Evolutionary conservation across 2,329 filamentous ascomycete species (phyloP), one percentile per base, ranked within the genome.

Genomic region (Lachnellula hyalina): DNA sequence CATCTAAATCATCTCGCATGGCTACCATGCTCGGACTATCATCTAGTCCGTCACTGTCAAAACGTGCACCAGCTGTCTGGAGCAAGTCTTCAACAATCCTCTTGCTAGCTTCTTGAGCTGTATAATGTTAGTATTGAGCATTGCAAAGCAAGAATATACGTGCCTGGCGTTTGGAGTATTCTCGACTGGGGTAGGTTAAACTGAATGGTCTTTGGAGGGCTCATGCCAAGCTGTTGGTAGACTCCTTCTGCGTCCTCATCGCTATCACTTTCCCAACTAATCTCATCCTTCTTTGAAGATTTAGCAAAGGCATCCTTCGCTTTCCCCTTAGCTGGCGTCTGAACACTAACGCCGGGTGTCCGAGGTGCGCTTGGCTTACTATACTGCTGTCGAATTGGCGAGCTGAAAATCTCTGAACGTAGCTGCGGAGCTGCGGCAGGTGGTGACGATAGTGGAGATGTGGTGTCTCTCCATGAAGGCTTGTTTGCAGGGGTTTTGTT

Each of bases 141-240:
- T n/a, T 42, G 28, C 14, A 46, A 25, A 15, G 2, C 5, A 14
- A 17, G 25, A 36, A 11, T 2, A 19, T 45, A 67, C 82, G 68
- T 73, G 88, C 85, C 86, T 59, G 89, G 90, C 48, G 90, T 95
- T 70, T 92, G 89, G 69, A 93, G 71, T 21, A 95, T 73, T 67
- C 88, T 85, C 41, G 85, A 88, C 51, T 87, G 86, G 49, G 88
- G 88, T 47, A 95, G 73, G 45, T 87, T 86, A 70, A 95, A 95
- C 66, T 92, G 88, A 57, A 95, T 92, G 11, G 90, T 94, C 77
- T 97, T 97, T 0, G 94, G 94, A 28, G 94, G 94, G 66, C 90
- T 96, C 72, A 91, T 86, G 5, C 86, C 89, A 47, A 81, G 71
- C 21, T 73, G 70, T 6, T 80, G 81, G 55, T 87, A 85, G 5